A percentile compares a stretch with the other conserved stretches of the same genome.
Conservation (phyloP, 148 eudicot genomes). For the Rhododendron molle region DNA sequence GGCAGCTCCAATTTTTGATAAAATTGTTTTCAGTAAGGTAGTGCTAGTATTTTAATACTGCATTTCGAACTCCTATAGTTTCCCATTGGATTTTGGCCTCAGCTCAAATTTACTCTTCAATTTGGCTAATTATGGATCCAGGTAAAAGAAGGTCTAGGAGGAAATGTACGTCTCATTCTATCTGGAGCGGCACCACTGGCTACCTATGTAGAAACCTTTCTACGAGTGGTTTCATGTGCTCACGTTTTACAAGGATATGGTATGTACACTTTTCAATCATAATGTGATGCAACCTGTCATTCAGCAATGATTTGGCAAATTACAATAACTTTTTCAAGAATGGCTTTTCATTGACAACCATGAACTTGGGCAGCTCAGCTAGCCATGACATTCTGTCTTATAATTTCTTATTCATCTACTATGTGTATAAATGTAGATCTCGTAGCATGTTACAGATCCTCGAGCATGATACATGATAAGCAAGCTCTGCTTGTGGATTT, state of each 20-base stretch:
- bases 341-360: background rate
- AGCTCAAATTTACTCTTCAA: background rate
- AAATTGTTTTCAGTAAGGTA: slow-evolving; percentile 85
- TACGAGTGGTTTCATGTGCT: slow-evolving; percentile 81
- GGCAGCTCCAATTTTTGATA: slow-evolving; percentile 80
- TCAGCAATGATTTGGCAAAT: background rate
- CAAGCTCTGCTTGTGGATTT: background rate
- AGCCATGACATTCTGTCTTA: background rate
- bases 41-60: background rate
- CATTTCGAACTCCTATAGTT: background rate
- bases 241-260: slow-evolving; percentile 98
- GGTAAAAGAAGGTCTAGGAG: slow-evolving; percentile 91
- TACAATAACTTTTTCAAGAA: background rate
- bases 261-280: slow-evolving; percentile 13
- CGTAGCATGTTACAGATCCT: background rate
- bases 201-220: slow-evolving; percentile 61
- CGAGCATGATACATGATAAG: background rate
- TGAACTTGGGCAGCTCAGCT: background rate
- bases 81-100: background rate
- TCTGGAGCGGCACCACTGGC: slow-evolving; percentile 97
- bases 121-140: slow-evolving; percentile 20
- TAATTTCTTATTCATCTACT: background rate
- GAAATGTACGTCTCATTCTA: slow-evolving; percentile 70
- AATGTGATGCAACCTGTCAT: background rate
- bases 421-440: background rate